These are phyloP conservation scores for Rhodosporidiobolus sp. DNA, from an alignment of 768 basidiomycete species.

Conservation along the genomic window DNA sequence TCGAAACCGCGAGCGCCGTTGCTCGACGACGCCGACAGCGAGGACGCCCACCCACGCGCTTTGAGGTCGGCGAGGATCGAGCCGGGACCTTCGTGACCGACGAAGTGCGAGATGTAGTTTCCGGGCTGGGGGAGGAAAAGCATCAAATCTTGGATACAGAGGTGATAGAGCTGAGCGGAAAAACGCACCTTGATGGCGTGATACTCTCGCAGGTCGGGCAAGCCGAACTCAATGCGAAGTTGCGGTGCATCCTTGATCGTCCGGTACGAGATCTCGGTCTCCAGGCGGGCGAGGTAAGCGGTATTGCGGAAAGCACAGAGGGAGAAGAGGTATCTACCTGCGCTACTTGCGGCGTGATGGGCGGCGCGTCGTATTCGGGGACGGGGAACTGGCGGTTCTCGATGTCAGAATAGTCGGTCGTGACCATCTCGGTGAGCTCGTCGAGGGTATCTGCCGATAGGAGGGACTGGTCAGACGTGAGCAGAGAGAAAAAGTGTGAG, in stretches of 20 bases:
- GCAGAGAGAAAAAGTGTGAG: not conserved
- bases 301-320: no score
- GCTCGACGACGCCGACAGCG: conserved; percentile 63
- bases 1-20: conserved; percentile 69
- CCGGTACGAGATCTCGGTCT: conserved; percentile 48
- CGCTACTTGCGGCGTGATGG: conserved; percentile 22
- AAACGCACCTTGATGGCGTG: conserved; percentile 43
- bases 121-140: conserved; percentile 56
- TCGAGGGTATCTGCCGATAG: conserved; percentile 33
- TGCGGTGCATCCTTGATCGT: conserved; percentile 50
- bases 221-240: conserved; percentile 48
- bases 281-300: not conserved
- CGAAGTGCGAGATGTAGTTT: conserved; percentile 69
- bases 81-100: conserved; percentile 70
- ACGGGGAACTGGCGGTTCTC: conserved; percentile 25
- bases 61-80: conserved; percentile 84
- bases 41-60: conserved; percentile 46
- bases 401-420: conserved; percentile 37
- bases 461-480: rapidly evolving
- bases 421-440: conserved; percentile 35
- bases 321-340: not conserved
- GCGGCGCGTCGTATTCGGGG: conserved; percentile 16
- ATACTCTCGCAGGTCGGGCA: conserved; percentile 17
- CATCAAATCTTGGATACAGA: no score
- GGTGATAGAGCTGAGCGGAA: conserved; percentile 28